These are phyloP conservation scores for Phytophthora hybrid DNA, from an alignment of 352 stramenopile genomes.

Conservation along the genomic window DNA sequence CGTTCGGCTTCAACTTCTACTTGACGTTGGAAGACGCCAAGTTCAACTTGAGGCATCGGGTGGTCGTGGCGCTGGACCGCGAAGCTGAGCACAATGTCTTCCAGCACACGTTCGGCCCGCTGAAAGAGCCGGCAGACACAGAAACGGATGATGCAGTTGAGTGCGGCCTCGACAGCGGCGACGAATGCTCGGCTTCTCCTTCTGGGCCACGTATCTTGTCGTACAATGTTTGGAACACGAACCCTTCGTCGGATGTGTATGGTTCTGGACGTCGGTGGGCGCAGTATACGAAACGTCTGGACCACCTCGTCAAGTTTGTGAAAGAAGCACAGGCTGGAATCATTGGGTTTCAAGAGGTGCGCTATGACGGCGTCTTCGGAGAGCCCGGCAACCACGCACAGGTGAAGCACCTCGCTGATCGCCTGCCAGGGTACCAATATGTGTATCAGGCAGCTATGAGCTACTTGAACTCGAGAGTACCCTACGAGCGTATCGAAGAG, in stretches of 20 bases:
- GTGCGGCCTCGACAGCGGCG: slow-evolving; percentile 26
- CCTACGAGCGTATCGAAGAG: slow-evolving; percentile 87
- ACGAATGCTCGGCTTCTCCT: slow-evolving; percentile 20
- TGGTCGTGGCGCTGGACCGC: slow-evolving; percentile 77
- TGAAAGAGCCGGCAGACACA: slow-evolving; percentile 24
- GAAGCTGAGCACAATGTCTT: slow-evolving; percentile 77
- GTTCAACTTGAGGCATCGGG: slow-evolving; percentile 61
- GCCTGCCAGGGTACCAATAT: slow-evolving; percentile 80
- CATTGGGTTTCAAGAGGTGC: slow-evolving; percentile 90
- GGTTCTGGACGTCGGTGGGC: slow-evolving; percentile 59
- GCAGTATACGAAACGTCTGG: slow-evolving; percentile 82
- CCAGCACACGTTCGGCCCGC: slow-evolving; percentile 65
- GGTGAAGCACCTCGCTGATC: slow-evolving; percentile 73
- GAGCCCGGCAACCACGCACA: slow-evolving; percentile 69
- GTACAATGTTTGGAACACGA: slow-evolving; percentile 93
- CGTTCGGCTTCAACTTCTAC: slow-evolving; percentile 75
- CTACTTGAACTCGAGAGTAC: slow-evolving; percentile 68
- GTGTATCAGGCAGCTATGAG: slow-evolving; percentile 90
- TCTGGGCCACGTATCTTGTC: slow-evolving; percentile 71
- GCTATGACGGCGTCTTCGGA: slow-evolving; percentile 85
- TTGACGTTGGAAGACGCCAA: slow-evolving; percentile 69
- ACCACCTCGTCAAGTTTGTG: slow-evolving; percentile 76
- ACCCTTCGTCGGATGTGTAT: slow-evolving; percentile 77
- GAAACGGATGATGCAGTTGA: slow-evolving; percentile 20
- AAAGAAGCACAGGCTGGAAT: slow-evolving; percentile 61